Evolutionary conservation across 2,329 filamentous ascomycete species (phyloP).

Genomic region (Talaromyces albobiverticillius): DNA sequence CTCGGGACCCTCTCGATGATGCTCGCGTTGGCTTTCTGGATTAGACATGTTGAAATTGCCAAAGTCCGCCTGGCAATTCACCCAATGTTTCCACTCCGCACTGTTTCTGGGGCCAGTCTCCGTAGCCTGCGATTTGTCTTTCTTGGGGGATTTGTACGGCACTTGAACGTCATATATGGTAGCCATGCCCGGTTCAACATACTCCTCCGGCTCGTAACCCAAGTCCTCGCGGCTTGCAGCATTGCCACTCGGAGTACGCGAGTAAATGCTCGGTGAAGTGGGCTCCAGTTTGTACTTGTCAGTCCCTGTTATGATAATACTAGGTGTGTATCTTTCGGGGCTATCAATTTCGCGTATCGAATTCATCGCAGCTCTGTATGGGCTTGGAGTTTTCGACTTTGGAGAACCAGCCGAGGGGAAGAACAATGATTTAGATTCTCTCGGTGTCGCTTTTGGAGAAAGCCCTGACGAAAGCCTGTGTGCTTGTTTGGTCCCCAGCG

Average conservation of each 20-base stretch:
- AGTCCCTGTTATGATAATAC: slow-evolving; percentile 18
- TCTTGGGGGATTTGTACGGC: slow-evolving; percentile 30
- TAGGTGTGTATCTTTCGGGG: slow-evolving; percentile 21
- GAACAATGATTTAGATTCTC: slow-evolving; percentile 18
- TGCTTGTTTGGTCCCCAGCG: slow-evolving; percentile 4
- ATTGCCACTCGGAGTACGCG: slow-evolving; percentile 37
- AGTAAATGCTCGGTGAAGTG: slow-evolving; percentile 43
- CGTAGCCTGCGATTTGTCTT: slow-evolving; percentile 7
- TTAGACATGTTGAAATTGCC: slow-evolving; percentile 18
- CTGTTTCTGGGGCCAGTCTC: slow-evolving; percentile 21
- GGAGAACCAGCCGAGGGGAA: slow-evolving; percentile 20
- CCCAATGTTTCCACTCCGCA: slow-evolving; percentile 38
- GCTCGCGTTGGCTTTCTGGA: slow-evolving; percentile 22
- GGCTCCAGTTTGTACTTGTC: slow-evolving; percentile 12
- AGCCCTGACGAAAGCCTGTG: slow-evolving; percentile 4
- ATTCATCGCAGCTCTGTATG: slow-evolving; percentile 20
- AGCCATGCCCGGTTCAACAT: slow-evolving; percentile 31
- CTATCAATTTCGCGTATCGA: slow-evolving; percentile 15
- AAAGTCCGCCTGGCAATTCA: slow-evolving; percentile 35
- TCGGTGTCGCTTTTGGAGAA: slow-evolving; percentile 18
- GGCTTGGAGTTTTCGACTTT: slow-evolving; percentile 21
- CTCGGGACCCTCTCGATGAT: slow-evolving; percentile 39
- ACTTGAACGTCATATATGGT: slow-evolving; percentile 34
- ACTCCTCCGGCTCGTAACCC: slow-evolving; percentile 3
- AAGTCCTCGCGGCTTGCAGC: slow-evolving; percentile 21